Evolutionary conservation across 768 basidiomycete species (phyloP).

Genomic region (Porphyrellus cyaneotinctus): DNA sequence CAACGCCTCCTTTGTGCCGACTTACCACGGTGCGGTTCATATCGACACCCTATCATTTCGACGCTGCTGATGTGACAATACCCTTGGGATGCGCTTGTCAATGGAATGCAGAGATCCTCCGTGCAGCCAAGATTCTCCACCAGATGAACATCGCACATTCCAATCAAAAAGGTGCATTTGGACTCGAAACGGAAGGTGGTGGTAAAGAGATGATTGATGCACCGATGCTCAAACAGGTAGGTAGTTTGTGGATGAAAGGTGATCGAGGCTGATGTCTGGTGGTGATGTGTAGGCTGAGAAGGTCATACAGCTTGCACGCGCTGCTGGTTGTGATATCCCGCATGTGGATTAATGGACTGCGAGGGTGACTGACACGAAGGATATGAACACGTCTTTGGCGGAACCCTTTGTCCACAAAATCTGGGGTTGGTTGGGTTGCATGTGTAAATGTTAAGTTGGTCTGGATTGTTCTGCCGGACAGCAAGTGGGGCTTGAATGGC

Average conservation of each 20-base stretch:
- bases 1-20: slow-evolving; percentile 76
- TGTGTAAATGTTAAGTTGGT: too few relatives aligned
- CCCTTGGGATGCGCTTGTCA: not conserved
- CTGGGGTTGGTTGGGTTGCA: not conserved
- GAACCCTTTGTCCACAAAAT: not conserved
- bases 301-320: slow-evolving; percentile 47
- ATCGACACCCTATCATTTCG: not conserved
- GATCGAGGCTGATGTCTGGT: not conserved
- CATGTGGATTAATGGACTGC: slow-evolving; percentile 25
- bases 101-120: slow-evolving; percentile 57
- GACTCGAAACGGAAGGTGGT: slow-evolving; percentile 54
- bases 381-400: not conserved
- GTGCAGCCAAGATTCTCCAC: slow-evolving; percentile 69
- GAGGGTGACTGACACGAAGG: not conserved
- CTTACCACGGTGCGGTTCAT: slow-evolving; percentile 49
- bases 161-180: slow-evolving; percentile 61
- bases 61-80: not conserved
- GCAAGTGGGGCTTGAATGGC: not conserved
- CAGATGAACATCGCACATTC: slow-evolving; percentile 58
- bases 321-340: slow-evolving; percentile 55
- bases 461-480: not conserved
- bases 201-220: slow-evolving; percentile 85
- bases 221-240: slow-evolving; percentile 77
- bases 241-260: not conserved
- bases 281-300: slow-evolving; percentile 41